Base-by-base conservation (phyloP, 352 stramenopile species). In the Saprolegnia diclina region DNA sequence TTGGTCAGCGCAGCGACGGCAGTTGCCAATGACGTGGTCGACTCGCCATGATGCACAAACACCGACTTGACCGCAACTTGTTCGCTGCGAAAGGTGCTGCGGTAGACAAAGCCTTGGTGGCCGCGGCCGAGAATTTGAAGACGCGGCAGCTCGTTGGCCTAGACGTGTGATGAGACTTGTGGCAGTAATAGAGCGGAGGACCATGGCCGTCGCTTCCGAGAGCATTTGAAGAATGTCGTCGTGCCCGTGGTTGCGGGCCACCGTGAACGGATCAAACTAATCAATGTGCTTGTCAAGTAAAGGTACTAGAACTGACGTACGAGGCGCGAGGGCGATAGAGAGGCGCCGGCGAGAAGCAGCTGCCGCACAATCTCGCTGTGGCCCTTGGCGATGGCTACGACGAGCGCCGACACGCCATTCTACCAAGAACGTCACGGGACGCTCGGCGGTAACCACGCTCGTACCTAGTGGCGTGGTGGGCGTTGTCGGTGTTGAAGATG, bases 51-150 rank as follows among this genome's bases (percentile, higher is more conserved):
- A 59, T 59, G 52, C 13, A 59, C 24, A 24, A 24, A 59, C 1
- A 59, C 13, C 35, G 52, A 16, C n/a, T 59, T 59, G 52, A 59
- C 52, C 13, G 52, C 52, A 9, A 59, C 52, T 1, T 2, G 11
- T 4, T 59, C 11, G 35, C 52, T 9, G 52, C 19, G 52, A 24
- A 59, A 59, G 13, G 24, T 59, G 52, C 52, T 59, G 11, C 11
- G 52, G n/a, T 59, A 59, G 13, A 59, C 52, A 24, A 59, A 59
- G 35, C 52, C 52, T 59, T 59, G 52, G n/a, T 59, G 24, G 52
- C 52, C 52, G 35, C 35, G 24, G 52, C 52, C 52, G 7, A 59
- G 35, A 10, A 18, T 59, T 11, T 59, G 24, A 4, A 59, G 52
- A 3, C 52, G 52, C 35, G 52, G 52, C 35, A 59, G 35, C 35